phyloP scores from a whole-genome alignment of 208 protist species.

The Trypanosomatidae sp. region DNA sequence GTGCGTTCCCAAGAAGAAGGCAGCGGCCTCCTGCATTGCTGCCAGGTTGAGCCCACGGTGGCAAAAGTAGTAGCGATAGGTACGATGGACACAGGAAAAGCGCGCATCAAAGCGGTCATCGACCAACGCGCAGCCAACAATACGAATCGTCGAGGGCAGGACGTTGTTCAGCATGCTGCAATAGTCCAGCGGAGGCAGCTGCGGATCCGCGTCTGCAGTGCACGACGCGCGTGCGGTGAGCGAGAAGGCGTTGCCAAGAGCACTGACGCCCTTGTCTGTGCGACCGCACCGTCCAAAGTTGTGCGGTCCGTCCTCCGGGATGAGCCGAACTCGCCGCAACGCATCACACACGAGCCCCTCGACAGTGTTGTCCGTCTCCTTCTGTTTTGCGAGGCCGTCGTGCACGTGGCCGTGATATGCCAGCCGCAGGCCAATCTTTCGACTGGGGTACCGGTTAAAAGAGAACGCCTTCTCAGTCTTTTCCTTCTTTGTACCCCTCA shows the following conservation, averaged over 20 bases:
- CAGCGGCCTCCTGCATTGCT: constrained; percentile 90
- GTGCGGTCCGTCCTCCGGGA: constrained; percentile 57
- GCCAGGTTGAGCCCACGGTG: constrained; percentile 78
- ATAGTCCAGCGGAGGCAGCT: constrained; percentile 89
- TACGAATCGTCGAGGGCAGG: constrained; percentile 94
- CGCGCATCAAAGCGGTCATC: constrained; percentile 89
- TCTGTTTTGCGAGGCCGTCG: constrained; percentile 83
- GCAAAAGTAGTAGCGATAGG: constrained; percentile 93
- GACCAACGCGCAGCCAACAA: constrained; percentile 93
- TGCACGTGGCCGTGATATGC: constrained; percentile 88
- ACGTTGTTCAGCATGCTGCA: constrained; percentile 94
- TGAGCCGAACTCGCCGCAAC: constrained; percentile 56
- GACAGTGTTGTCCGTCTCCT: constrained; percentile 82
- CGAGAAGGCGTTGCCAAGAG: constrained; percentile 81
- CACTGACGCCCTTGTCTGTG: constrained; percentile 90
- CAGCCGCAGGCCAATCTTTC: constrained; percentile 83
- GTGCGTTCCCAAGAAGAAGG: constrained; percentile 92
- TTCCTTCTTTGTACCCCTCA: constrained; percentile 27
- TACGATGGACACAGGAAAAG: constrained; percentile 87
- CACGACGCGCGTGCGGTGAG: constrained; percentile 69
- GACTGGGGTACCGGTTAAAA: constrained; percentile 64
- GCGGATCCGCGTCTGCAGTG: constrained; percentile 21
- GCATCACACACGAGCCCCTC: constrained; percentile 60
- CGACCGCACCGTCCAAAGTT: constrained; percentile 80
- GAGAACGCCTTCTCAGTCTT: constrained; percentile 52